These are phyloP conservation scores for Chloris gayana DNA, from an alignment of 176 grass and related monocot genomes.

Conservation along the genomic window DNA sequence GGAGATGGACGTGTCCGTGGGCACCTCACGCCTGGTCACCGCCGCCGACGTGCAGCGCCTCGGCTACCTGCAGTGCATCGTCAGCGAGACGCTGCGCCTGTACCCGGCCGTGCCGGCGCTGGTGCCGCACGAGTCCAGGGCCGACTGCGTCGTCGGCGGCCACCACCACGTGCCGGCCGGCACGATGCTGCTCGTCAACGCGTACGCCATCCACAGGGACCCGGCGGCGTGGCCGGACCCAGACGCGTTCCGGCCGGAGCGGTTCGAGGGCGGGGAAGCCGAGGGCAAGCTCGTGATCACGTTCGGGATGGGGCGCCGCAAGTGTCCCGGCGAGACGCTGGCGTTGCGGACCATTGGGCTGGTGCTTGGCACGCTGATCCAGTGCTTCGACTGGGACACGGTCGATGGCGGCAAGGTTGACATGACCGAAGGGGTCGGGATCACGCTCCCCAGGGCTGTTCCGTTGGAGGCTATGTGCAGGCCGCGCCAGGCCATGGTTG, in stretches of 20 bases:
- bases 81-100: slow-evolving; percentile 62
- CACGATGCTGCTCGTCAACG: slow-evolving; percentile 60
- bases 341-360: slow-evolving; percentile 30
- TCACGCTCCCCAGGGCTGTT: slow-evolving; percentile 31
- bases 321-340: slow-evolving; percentile 51
- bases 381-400: slow-evolving; percentile 65
- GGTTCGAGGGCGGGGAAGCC: slow-evolving; percentile 26
- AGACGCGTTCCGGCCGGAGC: slow-evolving; percentile 43
- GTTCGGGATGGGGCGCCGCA: slow-evolving; percentile 57
- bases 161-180: slow-evolving; percentile 22
- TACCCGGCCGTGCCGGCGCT: slow-evolving; percentile 43
- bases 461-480: slow-evolving; percentile 36
- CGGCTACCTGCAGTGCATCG: slow-evolving; percentile 42
- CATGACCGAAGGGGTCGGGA: slow-evolving; percentile 33
- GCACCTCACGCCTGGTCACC: slow-evolving; percentile 22
- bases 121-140: slow-evolving; percentile 39
- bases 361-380: slow-evolving; percentile 45
- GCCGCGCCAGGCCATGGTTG: slow-evolving; percentile 14
- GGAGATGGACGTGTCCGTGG: slow-evolving; percentile 35
- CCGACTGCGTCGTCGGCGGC: slow-evolving; percentile 38
- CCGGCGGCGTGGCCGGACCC: slow-evolving; percentile 35
- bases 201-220: slow-evolving; percentile 62
- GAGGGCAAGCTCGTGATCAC: slow-evolving; percentile 25
- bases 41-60: slow-evolving; percentile 42
- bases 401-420: slow-evolving; percentile 37